Evolutionary conservation across 495 filamentous ascomycete genomes (phyloP), one percentile per base, ranked within the genome.

Genomic region (Trichoderma erinaceum): DNA sequence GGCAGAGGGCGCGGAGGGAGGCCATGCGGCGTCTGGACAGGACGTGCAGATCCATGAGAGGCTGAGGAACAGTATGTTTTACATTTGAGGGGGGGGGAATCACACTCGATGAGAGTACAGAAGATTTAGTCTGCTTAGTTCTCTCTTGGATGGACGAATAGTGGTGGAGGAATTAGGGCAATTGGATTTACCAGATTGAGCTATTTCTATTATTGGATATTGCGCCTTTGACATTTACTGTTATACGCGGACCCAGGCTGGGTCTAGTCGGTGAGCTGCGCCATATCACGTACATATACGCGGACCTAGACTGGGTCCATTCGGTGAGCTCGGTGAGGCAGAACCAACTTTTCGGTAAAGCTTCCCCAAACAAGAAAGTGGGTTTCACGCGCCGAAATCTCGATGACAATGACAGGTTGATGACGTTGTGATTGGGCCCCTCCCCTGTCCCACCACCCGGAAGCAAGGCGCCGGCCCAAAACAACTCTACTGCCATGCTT

Each of bases 51-150:
- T 85, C 21, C 80, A 83, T 50, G 52, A 69, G 4, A 82, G 75
- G 6, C 68, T 89, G 41, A 74, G 73, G 27, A 79, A 88, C 63
- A 81, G 80, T 2, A 90, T 90, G 87, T 89, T 87, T 69, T 90
- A 89, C 75, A 85, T 89, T 65, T 89, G 61, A 64, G 10, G 7
- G 48, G 12, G n/a, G 44, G 15, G 12, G 8, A 18, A 29, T 29
- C 4, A 29, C 29, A 29, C 29, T 29, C 4, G 29, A 29, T 29
- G 29, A 4, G 29, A 2, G 46, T 15, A 50, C 6, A 6, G 46
- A 21, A 50, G 15, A n/a, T 50, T 44, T 44, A n/a, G 46, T 16
- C 46, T 50, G 21, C 21, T 50, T 50, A 4, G 46, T n/a, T 44
- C 7, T 44, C 41, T 15, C 43, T 46, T 46, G 7, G 1, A 46